These are phyloP conservation scores for Luffa aegyptiaca DNA, from an alignment of 306 rosid genomes.

Conservation along the genomic window DNA sequence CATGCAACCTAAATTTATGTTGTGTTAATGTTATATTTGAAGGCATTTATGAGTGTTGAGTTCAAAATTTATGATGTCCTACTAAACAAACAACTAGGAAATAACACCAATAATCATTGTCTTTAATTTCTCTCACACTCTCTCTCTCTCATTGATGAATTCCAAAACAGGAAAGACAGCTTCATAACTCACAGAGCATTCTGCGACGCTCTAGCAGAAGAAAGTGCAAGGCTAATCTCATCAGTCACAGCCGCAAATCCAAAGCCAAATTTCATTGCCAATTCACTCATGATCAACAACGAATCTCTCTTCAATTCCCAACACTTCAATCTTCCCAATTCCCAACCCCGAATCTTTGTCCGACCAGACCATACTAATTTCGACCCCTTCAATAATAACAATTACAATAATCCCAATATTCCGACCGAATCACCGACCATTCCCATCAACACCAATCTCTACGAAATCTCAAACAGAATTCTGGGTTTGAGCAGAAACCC, in stretches of 20 bases:
- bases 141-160: background rate
- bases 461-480: background rate
- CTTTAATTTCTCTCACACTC: too few species aligned
- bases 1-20: background rate
- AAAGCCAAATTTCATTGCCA: background rate
- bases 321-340: background rate
- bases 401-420: too few species aligned
- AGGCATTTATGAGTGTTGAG: background rate
- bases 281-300: background rate
- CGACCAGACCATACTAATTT: background rate
- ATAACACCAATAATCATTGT: background rate
- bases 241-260: constrained; percentile 24
- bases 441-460: background rate
- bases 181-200: constrained; percentile 67
- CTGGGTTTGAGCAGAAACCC: background rate
- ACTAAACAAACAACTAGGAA: too few species aligned
- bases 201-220: constrained; percentile 62
- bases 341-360: background rate
- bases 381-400: background rate
- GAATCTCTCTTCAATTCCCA: background rate
- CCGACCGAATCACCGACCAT: too few species aligned
- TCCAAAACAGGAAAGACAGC: constrained; percentile 47
- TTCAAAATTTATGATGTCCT: background rate
- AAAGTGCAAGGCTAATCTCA: constrained; percentile 44
- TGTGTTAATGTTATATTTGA: background rate